Base-by-base conservation (phyloP, 1,284 basidiomycete species). In the Pyrrhoderma lamaoense region DNA sequence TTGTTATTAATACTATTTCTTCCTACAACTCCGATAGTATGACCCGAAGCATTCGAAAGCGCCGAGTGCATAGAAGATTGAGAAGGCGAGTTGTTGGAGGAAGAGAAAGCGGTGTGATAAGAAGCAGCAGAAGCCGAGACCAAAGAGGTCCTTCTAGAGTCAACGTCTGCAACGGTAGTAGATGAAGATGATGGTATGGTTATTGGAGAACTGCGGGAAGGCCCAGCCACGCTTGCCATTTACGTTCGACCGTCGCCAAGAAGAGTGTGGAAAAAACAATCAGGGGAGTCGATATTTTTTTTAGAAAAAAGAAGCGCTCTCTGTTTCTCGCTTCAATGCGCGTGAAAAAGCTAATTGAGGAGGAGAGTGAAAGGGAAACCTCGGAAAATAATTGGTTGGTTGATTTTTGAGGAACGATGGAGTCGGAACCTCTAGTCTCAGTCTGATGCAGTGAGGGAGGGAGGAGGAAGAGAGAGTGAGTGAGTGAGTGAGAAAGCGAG, bases 61-160 rank as follows among this genome's bases (percentile, higher is more conserved):
- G 38, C 37, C 19, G 49, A 52, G 40, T 49, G 25, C 37, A 46
- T 23, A 3, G 54, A 55, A 9, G 51, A 55, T 25, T 37, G 54
- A 2, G 46, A 52, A 2, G 49, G 38, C 37, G 53, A 55, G n/a
- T 51, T 25, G 14, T 38, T 35, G 11, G 50, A 48, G 9, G 42
- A 22, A 1, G 54, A 48, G 9, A 47, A 22, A 1, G 54, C 54
- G 19, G 54, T 55, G 35, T 52, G 49, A 42, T 49, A 55, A 13
- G 53, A 55, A 13, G 21, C 50, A 23, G 42, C 54, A 18, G 54
- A 52, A 13, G 23, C 46, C 23, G 54, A 52, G 23, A 55, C 34
- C 45, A 47, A 16, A 4, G 54, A 52, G 13, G 49, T 52, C 19
- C 51, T 25, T 21, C 47, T 19, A 14, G 54, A 52, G 47, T 55